Evolutionary conservation across 2,329 filamentous ascomycete genomes (phyloP).

Genomic region (Calonectria pteridis): DNA sequence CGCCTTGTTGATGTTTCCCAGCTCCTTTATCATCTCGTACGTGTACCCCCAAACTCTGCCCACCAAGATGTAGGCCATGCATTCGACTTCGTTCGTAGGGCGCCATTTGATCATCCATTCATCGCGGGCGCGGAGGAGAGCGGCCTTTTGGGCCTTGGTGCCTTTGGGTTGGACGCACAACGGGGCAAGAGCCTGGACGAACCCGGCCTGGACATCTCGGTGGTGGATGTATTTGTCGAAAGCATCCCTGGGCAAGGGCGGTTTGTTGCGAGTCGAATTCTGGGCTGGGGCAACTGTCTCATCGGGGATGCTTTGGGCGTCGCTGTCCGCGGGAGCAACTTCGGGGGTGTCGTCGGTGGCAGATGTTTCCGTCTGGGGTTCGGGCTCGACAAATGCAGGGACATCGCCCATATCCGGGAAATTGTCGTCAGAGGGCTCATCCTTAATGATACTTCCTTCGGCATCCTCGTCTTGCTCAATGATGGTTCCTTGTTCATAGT

Average conservation of each 20-base stretch:
- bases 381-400: neutral
- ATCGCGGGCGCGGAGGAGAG: neutral
- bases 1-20: conserved; percentile 70
- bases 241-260: rapidly evolving
- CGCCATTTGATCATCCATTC: neutral
- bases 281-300: neutral
- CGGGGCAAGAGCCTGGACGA: neutral
- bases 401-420: neutral
- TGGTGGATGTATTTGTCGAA: neutral
- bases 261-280: neutral
- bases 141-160: neutral
- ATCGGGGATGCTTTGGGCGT: neutral
- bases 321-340: neutral
- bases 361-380: neutral
- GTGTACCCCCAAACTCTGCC: neutral
- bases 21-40: conserved; percentile 27
- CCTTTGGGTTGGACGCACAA: neutral
- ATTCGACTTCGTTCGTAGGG: neutral
- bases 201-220: neutral
- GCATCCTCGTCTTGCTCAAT: neutral
- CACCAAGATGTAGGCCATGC: neutral
- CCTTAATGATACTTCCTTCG: neutral
- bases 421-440: neutral
- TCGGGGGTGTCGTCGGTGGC: neutral
- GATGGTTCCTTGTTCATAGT: neutral